These are phyloP conservation scores for Penicillium desertorum DNA, from an alignment of 495 filamentous ascomycete genomes.

Conservation along the genomic window DNA sequence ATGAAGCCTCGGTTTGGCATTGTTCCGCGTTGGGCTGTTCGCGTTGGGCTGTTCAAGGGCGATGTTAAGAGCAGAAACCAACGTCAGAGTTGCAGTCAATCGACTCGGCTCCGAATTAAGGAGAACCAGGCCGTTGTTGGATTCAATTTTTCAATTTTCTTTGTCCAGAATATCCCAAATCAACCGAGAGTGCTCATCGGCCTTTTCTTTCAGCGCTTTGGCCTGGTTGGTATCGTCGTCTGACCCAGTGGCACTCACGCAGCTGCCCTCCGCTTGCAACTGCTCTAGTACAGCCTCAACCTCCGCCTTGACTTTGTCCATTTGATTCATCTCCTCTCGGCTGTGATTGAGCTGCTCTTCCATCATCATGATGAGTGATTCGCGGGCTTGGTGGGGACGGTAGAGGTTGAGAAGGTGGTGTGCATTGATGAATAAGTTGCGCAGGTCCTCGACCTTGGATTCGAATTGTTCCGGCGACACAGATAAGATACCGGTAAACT, in stretches of 20 bases:
- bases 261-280: slow-evolving; percentile 50
- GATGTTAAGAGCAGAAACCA: not conserved
- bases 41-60: not conserved
- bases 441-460: slow-evolving; percentile 72
- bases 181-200: slow-evolving; percentile 31
- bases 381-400: slow-evolving; percentile 90
- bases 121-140: not conserved
- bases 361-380: slow-evolving; percentile 88
- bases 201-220: slow-evolving; percentile 9
- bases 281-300: slow-evolving; percentile 67
- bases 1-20: too few species aligned
- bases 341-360: slow-evolving; percentile 77
- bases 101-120: not conserved
- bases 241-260: slow-evolving; percentile 15
- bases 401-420: slow-evolving; percentile 92
- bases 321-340: slow-evolving; percentile 74
- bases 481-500: slow-evolving; percentile 69
- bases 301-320: slow-evolving; percentile 68
- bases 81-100: not conserved
- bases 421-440: slow-evolving; percentile 79
- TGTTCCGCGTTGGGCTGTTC: not conserved
- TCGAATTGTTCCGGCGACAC: slow-evolving; percentile 58
- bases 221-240: slow-evolving; percentile 7
- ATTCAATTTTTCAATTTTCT: slow-evolving; percentile 24
- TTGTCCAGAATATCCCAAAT: slow-evolving; percentile 44